Base-by-base conservation (phyloP, 768 basidiomycete species). In the Heimioporus sp. region DNA sequence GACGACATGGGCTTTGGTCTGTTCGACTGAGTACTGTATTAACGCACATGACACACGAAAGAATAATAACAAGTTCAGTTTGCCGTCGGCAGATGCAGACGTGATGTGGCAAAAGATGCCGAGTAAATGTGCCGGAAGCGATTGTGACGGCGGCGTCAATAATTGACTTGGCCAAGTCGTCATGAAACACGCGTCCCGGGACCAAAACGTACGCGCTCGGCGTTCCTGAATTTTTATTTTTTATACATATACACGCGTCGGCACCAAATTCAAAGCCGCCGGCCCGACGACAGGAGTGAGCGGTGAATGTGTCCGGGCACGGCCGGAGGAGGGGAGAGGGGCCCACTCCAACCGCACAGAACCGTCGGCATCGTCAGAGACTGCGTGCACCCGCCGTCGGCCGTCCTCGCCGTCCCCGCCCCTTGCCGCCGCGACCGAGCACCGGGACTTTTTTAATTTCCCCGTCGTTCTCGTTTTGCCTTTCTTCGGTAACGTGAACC, bases 1-100 rank as follows among this genome's bases (percentile, higher is more conserved):
- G 95, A 97, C 64, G 95, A 97, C 76, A 97, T 97, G 93, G 93
- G 94, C 79, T 98, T 98, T 75, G 94, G 94, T 78, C 82, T 97
- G 58, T 97, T 97, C 80, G 94, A 97, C 80, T 97, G 86, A 79
- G 53, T 57, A 36, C 41, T 38, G 55, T 61, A 55, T 21, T 16
- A n/a, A 11, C 5, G 37, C 13, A 35, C 24, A 28, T 28, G 24
- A 28, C 24, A 28, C 24, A 28, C 24, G 24, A 28, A 24, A n/a
- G n/a, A n/a, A 45, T 39, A 50, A 47, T 35, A 35, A 46, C 31
- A 43, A 11, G 19, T 31, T 31, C 28, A 2, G 28, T 46, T 52
- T 61, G 52, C 66, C 67, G 67, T 54, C 66, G 67, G 66, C 42
- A 61, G 48, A 47, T 58, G 52, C 17, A 54, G 41, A 63, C 35